Evolutionary conservation across 2,329 filamentous ascomycete genomes (phyloP).

Genomic region (Dactylellina haptotyla): DNA sequence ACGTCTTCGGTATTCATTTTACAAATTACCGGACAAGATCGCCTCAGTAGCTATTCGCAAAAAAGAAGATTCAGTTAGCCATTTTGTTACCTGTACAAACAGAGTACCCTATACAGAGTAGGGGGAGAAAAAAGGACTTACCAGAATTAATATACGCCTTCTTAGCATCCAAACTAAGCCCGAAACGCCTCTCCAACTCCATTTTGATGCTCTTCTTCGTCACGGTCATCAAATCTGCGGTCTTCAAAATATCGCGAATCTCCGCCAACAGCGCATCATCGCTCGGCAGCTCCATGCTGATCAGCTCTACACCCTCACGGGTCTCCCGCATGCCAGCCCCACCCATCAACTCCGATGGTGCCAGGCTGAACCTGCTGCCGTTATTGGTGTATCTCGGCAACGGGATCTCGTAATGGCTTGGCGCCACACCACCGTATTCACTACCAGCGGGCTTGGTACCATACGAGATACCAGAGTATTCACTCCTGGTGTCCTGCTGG

Average conservation of each 20-base stretch:
- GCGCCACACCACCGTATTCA: conserved; percentile 66
- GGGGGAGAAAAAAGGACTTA: conserved; percentile 65
- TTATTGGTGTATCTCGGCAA: conserved; percentile 64
- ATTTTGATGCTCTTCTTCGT: conserved; percentile 98
- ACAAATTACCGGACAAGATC: conserved; percentile 79
- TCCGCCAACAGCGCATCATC: conserved; percentile 92
- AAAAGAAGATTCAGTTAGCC: conserved; percentile 58
- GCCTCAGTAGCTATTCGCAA: conserved; percentile 76
- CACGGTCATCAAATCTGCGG: conserved; percentile 94
- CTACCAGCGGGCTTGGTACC: conserved; percentile 77
- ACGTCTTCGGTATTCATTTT: no score
- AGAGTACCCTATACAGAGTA: not conserved
- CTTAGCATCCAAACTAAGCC: conserved; percentile 83
- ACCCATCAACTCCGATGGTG: conserved; percentile 76
- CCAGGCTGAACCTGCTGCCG: conserved; percentile 79
- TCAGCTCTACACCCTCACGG: conserved; percentile 77
- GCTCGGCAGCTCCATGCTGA: conserved; percentile 79
- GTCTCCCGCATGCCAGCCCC: conserved; percentile 68
- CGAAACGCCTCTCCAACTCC: conserved; percentile 90
- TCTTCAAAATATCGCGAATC: conserved; percentile 91
- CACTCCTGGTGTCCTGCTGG: conserved; percentile 78
- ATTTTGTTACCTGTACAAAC: conserved; percentile 3
- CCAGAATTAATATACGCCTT: conserved; percentile 93
- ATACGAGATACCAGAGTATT: conserved; percentile 93
- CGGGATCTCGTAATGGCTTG: conserved; percentile 66